A percentile compares a stretch with the other conserved stretches of the same genome.
These are phyloP conservation scores for Entonaema liquescens DNA, from an alignment of 495 filamentous ascomycete genomes.

Conservation along the genomic window DNA sequence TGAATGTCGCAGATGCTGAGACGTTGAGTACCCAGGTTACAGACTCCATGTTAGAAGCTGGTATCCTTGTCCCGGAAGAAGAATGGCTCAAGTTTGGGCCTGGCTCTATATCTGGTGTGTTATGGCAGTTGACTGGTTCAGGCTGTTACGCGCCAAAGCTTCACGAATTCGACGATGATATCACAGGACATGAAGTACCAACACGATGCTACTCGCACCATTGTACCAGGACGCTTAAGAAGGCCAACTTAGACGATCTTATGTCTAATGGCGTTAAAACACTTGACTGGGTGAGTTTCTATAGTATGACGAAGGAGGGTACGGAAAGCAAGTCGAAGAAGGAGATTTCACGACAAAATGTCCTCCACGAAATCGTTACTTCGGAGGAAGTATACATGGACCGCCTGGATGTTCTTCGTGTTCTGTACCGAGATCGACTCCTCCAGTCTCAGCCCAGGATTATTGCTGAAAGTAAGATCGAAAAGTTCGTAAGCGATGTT, in stretches of 20 bases:
- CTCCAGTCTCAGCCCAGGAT: conserved; percentile 77
- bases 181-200: conserved; percentile 54
- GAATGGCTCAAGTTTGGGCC: conserved; percentile 96
- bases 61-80: conserved; percentile 84
- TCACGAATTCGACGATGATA: conserved; percentile 71
- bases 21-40: conserved; percentile 82
- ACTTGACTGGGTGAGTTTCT: conserved; percentile 92
- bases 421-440: conserved; percentile 87
- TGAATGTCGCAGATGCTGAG: conserved; percentile 98
- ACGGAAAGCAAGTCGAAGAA: conserved; percentile 76
- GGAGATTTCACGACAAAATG: conserved; percentile 93
- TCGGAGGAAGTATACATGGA: conserved; percentile 92
- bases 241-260: conserved; percentile 81
- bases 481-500: conserved; percentile 81
- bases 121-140: conserved; percentile 91
- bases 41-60: conserved; percentile 78
- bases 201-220: conserved; percentile 93
- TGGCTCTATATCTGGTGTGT: conserved; percentile 80
- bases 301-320: conserved; percentile 81
- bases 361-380: conserved; percentile 93
- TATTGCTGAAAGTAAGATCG: conserved; percentile 74
- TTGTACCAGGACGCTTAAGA: conserved; percentile 92
- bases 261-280: conserved; percentile 72
- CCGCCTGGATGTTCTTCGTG: conserved; percentile 81
- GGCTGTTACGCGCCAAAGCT: conserved; percentile 90